Evolutionary conservation across 371 early-diverging fungal genomes (phyloP).

Genomic region (Dinochytrium kinnereticum): DNA sequence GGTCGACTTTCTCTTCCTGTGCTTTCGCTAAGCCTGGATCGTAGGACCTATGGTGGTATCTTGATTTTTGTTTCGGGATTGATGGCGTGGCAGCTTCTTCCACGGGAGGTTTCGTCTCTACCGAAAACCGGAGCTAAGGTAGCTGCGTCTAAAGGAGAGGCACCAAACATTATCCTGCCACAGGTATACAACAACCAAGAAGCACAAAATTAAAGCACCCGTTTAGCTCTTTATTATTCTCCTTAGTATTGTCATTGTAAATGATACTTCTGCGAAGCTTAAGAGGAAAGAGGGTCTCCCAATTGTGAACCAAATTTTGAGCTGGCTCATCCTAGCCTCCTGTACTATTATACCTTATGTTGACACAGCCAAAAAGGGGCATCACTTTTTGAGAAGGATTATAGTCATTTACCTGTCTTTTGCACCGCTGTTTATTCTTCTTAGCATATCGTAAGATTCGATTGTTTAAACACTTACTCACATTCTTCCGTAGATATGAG

Average conservation of each 20-base stretch:
- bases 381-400: slow-evolving; percentile 80
- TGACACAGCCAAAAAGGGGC: slow-evolving; percentile 48
- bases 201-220: not conserved
- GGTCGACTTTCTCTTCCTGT: slow-evolving; percentile 6
- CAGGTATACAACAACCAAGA: slow-evolving; percentile 22
- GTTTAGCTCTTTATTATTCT: slow-evolving; percentile 29
- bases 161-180: slow-evolving; percentile 19
- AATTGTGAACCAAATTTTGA: slow-evolving; percentile 67
- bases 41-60: slow-evolving; percentile 40
- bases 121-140: slow-evolving; percentile 18
- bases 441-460: slow-evolving; percentile 75
- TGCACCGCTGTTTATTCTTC: slow-evolving; percentile 82
- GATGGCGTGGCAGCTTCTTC: slow-evolving; percentile 32
- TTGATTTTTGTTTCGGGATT: slow-evolving; percentile 36
- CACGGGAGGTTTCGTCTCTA: slow-evolving; percentile 26
- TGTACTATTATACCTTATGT: slow-evolving; percentile 40
- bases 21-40: not conserved
- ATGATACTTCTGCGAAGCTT: slow-evolving; percentile 40
- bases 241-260: slow-evolving; percentile 34
- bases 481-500: slow-evolving; percentile 63
- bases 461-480: not conserved
- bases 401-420: slow-evolving; percentile 83
- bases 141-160: not conserved
- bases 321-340: slow-evolving; percentile 73
- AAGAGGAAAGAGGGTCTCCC: slow-evolving; percentile 70